phyloP scores from a whole-genome alignment of 176 grass and related monocot species.

The Melocanna baccifera region DNA sequence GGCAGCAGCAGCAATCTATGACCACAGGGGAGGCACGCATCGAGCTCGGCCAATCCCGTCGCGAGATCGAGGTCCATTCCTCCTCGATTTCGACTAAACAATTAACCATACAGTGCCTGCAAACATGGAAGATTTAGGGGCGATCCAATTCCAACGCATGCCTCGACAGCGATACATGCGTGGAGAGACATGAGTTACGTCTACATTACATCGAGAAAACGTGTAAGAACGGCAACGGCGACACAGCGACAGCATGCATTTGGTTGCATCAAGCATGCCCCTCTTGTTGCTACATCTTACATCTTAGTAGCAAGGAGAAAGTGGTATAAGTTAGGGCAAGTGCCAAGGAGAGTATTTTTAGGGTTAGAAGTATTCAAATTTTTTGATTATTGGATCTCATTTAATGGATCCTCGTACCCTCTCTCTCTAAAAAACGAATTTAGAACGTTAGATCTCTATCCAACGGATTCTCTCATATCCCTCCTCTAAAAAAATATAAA shows the following conservation, averaged over 20 bases:
- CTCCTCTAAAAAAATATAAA: too few relatives aligned
- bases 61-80: background rate
- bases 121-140: background rate
- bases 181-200: background rate
- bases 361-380: too few relatives aligned
- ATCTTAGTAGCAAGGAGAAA: background rate
- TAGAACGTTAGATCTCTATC: too few relatives aligned
- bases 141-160: slow-evolving; percentile 10
- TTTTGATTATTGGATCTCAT: too few relatives aligned
- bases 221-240: background rate
- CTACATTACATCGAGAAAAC: slow-evolving; percentile 9
- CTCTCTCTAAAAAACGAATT: too few relatives aligned
- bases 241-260: background rate
- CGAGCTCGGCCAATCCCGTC: slow-evolving; percentile 6
- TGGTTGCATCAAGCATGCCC: background rate
- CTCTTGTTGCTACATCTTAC: background rate
- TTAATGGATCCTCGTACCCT: too few relatives aligned
- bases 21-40: slow-evolving; percentile 15
- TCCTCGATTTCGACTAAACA: background rate
- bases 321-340: background rate
- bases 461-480: too few relatives aligned
- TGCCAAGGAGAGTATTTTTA: too few relatives aligned
- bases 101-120: background rate
- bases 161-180: slow-evolving; percentile 18
- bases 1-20: slow-evolving; percentile 43